phyloP scores from a whole-genome alignment of 768 basidiomycete species.

The Hypsizygus marmoreus region DNA sequence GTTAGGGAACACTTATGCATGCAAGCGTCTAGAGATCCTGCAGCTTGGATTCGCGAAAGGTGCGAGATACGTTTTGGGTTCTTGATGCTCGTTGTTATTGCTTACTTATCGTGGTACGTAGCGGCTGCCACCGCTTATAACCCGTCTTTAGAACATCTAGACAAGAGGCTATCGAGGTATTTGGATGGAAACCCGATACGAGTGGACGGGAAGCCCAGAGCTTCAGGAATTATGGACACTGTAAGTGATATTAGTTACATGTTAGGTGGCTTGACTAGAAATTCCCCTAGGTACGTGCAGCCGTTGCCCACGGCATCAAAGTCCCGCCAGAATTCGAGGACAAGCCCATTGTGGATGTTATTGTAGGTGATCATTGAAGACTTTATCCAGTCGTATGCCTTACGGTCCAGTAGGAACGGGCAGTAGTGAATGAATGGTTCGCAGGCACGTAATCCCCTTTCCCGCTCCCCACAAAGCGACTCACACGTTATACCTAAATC shows the following conservation, averaged over 20 bases:
- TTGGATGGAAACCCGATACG: conserved; percentile 68
- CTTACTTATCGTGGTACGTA: conserved; percentile 23
- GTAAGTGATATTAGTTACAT: too few species aligned
- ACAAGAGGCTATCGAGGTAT: conserved; percentile 68
- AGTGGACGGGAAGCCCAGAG: conserved; percentile 74
- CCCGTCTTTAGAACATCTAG: conserved; percentile 58
- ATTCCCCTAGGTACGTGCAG: conserved; percentile 56
- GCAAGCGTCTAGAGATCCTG: conserved; percentile 65
- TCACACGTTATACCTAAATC: conserved; percentile 11
- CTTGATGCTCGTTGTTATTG: neutral
- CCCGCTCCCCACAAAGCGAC: too few species aligned
- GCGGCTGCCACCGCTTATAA: conserved; percentile 71
- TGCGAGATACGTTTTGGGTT: conserved; percentile 20
- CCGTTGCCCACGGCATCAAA: conserved; percentile 68
- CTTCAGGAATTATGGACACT: conserved; percentile 76
- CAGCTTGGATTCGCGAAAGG: conserved; percentile 67
- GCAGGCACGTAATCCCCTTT: conserved; percentile 39
- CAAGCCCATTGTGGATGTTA: conserved; percentile 52
- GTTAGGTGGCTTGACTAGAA: neutral
- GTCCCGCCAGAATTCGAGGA: conserved; percentile 77
- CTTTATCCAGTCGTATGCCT: neutral
- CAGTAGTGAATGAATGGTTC: conserved; percentile 81
- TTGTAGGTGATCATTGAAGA: conserved; percentile 42
- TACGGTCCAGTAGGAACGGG: conserved; percentile 69
- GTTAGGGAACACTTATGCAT: conserved; percentile 66